Conservation (phyloP, 495 filamentous ascomycete genomes). For the Penicillium herquei region DNA sequence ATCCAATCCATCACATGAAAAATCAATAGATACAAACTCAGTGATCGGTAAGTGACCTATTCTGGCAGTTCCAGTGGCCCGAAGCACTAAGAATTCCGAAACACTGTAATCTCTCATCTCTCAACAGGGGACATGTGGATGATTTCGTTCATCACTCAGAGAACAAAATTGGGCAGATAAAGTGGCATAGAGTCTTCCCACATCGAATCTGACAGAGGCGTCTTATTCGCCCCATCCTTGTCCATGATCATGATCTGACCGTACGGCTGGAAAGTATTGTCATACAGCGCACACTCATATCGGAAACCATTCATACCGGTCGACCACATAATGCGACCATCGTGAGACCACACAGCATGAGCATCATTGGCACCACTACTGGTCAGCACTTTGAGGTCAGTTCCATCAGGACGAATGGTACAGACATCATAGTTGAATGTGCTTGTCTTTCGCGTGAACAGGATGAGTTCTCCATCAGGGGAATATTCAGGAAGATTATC, state of each 20-base stretch:
- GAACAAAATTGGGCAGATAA: slow-evolving; percentile 18
- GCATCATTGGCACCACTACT: slow-evolving; percentile 39
- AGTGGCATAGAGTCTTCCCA: slow-evolving; percentile 39
- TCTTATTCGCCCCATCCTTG: slow-evolving; percentile 30
- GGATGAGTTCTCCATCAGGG: slow-evolving; percentile 25
- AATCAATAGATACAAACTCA: too few species aligned
- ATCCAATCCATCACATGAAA: too few species aligned
- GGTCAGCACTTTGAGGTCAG: slow-evolving; percentile 31
- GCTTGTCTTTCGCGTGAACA: slow-evolving; percentile 32
- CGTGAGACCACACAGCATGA: slow-evolving; percentile 40
- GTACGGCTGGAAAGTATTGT: slow-evolving; percentile 36
- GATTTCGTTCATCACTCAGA: neutral
- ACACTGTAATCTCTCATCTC: too few species aligned
- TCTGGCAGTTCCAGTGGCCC: too few species aligned
- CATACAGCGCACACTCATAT: slow-evolving; percentile 31
- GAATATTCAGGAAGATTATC: slow-evolving; percentile 34
- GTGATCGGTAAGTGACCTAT: too few species aligned
- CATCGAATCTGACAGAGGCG: slow-evolving; percentile 27
- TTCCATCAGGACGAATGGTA: slow-evolving; percentile 38
- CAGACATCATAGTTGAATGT: slow-evolving; percentile 35
- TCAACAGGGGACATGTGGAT: too few species aligned
- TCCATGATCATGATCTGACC: slow-evolving; percentile 36
- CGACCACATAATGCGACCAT: slow-evolving; percentile 34
- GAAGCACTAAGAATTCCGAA: too few species aligned
- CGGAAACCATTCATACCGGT: slow-evolving; percentile 35